Evolutionary conservation across 306 rosid species (phyloP).

Genomic region (Dryas drummondii): DNA sequence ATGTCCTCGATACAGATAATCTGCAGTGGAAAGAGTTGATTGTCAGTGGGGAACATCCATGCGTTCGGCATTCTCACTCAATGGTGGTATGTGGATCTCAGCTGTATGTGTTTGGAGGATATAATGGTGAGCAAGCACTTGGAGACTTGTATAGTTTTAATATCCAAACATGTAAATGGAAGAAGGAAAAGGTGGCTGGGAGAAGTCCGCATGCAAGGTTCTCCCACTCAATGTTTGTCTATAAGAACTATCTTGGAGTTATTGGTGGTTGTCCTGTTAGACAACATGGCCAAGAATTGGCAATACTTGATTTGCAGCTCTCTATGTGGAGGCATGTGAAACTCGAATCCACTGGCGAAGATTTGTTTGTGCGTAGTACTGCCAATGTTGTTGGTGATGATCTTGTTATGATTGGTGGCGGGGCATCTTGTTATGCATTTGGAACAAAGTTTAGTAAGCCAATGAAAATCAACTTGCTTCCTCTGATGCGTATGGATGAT

Average conservation of each 20-base stretch:
- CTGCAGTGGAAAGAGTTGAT: slow-evolving; percentile 64
- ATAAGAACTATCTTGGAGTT: slow-evolving; percentile 66
- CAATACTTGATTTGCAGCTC: slow-evolving; percentile 70
- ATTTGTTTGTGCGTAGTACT: slow-evolving; percentile 88
- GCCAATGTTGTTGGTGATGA: slow-evolving; percentile 64
- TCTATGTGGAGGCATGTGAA: slow-evolving; percentile 62
- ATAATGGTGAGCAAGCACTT: slow-evolving; percentile 73
- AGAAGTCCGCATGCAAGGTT: slow-evolving; percentile 85
- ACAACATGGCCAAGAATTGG: slow-evolving; percentile 71
- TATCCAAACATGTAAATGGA: slow-evolving; percentile 64
- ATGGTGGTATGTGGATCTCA: slow-evolving; percentile 74
- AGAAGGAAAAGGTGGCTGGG: slow-evolving; percentile 61
- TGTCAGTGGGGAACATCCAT: slow-evolving; percentile 62
- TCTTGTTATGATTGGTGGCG: slow-evolving; percentile 84
- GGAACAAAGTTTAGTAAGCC: slow-evolving; percentile 95
- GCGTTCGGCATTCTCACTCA: slow-evolving; percentile 88
- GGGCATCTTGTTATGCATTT: slow-evolving; percentile 94
- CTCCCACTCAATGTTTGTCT: slow-evolving; percentile 85
- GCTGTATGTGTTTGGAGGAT: slow-evolving; percentile 78
- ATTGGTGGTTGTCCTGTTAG: slow-evolving; percentile 91
- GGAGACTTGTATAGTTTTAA: slow-evolving; percentile 79
- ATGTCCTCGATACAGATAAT: slow-evolving; percentile 56
- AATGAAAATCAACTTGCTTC: slow-evolving; percentile 58
- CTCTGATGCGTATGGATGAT: slow-evolving; percentile 37
- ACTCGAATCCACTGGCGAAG: slow-evolving; percentile 58